Conservation (phyloP, 768 basidiomycete species). For the Hysterangium stoloniferum region DNA sequence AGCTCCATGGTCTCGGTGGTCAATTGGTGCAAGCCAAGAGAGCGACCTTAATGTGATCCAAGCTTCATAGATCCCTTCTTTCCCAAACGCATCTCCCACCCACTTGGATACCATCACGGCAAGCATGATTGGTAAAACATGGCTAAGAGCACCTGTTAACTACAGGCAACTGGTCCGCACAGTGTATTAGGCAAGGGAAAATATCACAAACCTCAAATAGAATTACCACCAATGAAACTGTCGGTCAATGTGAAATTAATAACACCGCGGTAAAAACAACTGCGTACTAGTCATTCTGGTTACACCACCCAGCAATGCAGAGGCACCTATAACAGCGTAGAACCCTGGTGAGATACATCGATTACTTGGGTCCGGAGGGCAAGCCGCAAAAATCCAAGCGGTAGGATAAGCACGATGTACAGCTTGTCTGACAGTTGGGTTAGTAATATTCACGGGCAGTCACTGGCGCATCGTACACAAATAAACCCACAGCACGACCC, state of each 20-base stretch:
- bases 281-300: constrained; percentile 67
- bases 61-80: constrained; percentile 60
- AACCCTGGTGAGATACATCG: constrained; percentile 69
- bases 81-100: constrained; percentile 64
- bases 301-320: constrained; percentile 69
- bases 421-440: constrained; percentile 43
- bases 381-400: constrained; percentile 64
- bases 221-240: constrained; percentile 71
- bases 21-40: constrained; percentile 59
- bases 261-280: neutral
- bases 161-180: constrained; percentile 17
- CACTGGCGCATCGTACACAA: constrained; percentile 39
- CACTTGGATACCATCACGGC: constrained; percentile 72
- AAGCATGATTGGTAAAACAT: constrained; percentile 79
- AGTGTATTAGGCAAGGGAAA: constrained; percentile 1
- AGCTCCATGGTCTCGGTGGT: constrained; percentile 59
- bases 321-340: constrained; percentile 70
- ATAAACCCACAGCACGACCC: constrained; percentile 60
- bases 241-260: neutral
- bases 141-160: constrained; percentile 73
- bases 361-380: constrained; percentile 62
- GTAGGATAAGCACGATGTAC: constrained; percentile 56
- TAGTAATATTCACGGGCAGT: neutral
- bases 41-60: constrained; percentile 69
- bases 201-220: constrained; percentile 51